These are phyloP conservation scores for Nakazawaea peltata DNA, from an alignment of 805 yeast species.

Conservation along the genomic window DNA sequence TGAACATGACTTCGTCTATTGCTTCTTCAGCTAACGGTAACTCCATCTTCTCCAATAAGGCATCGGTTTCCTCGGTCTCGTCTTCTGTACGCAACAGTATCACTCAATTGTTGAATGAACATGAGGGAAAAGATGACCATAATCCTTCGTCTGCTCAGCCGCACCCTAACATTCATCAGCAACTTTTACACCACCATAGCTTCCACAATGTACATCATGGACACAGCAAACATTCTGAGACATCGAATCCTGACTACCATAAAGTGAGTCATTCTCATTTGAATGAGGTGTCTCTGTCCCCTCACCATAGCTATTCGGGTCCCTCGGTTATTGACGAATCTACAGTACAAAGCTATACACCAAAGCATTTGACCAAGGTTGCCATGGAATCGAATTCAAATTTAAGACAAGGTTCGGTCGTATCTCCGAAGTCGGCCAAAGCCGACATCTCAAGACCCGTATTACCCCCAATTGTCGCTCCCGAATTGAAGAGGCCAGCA, in stretches of 20 bases:
- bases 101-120: constrained; percentile 7
- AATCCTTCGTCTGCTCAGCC: neutral
- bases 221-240: neutral
- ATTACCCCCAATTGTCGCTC: neutral
- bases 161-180: constrained; percentile 1
- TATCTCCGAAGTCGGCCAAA: constrained; percentile 3
- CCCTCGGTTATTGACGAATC: neutral
- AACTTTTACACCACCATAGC: constrained; percentile 11
- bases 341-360: constrained; percentile 8
- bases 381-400: too few species aligned
- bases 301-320: neutral
- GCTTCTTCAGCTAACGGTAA: constrained; percentile 3
- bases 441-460: neutral
- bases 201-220: neutral
- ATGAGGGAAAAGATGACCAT: neutral
- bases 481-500: neutral
- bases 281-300: too few species aligned
- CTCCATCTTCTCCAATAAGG: constrained; percentile 22
- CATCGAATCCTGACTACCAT: neutral
- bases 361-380: constrained; percentile 7
- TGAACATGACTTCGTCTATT: constrained; percentile 6
- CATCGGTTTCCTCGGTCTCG: constrained; percentile 24
- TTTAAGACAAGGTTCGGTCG: too few species aligned
- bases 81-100: constrained; percentile 4
- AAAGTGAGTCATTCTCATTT: neutral